Base-by-base conservation (phyloP, 495 filamentous ascomycete species). In the Daldinia concentrica region DNA sequence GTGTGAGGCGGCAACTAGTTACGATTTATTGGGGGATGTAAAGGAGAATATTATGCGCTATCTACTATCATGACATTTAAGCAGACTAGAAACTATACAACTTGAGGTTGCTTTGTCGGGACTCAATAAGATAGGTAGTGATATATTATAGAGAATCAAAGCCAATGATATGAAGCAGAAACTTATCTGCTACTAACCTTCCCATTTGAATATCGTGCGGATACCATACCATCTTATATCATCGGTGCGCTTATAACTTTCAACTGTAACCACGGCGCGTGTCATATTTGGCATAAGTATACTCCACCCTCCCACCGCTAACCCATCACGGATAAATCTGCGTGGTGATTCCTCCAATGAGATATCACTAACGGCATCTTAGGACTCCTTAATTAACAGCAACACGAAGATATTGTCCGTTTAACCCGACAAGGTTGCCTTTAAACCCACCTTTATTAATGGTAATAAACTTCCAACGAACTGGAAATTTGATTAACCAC, bases 341-440 rank as follows among this genome's bases (percentile, higher is more conserved):
- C 17, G 19, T 26, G 14, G 5, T 26, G 43, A 56, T 72, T 61
- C 69, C 69, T 64, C 69, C 69, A 68, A 72, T 68, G 22, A 68
- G 60, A 61, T 8, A 9, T 30, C 9, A 36, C 48, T 3, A 51
- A 45, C 14, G 6, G 24, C n/a, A 37, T 48, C n/a, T 12, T 39
- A 30, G 62, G 26, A 63, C 58, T 63, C 24, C 60, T 59, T 52
- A 58, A 64, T 64, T 0, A 14, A 68, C 64, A 32, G 60, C 22
- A 7, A 17, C 26, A 30, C 48, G 50, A 55, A 41, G n/a, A 27
- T 34, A 50, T 32, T 9, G 39, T 64, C 54, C 24, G 54, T 15
- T 19, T 32, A 60, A 61, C 6, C 37, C 39, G 54, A 51, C 27
- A 12, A 37, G 15, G 30, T 24, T 9, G 26, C 8, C 27, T 14